Base-by-base conservation (phyloP, 176 grass and related monocot species). In the Musa itinerans region DNA sequence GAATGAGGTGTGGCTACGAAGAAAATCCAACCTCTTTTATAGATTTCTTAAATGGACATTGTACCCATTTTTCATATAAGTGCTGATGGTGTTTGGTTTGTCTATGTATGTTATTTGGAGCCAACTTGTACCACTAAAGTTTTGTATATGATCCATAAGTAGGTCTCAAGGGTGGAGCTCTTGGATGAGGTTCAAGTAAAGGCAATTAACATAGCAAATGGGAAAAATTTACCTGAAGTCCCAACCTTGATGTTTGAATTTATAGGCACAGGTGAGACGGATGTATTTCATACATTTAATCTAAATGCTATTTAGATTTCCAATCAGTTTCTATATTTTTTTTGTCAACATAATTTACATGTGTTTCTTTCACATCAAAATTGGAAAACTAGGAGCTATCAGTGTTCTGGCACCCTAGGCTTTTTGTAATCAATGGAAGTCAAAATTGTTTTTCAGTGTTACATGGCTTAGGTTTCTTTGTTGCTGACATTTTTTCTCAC, bases 181-280 rank as follows among this genome's bases (percentile, higher is more conserved):
- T 81, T 98, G 73, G 95, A 98, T 79, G 95, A 94, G 83, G 95
- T 98, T 89, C 95, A 98, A 88, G 84, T 98, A 54, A 87, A 83
- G 81, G 95, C 95, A 87, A 98, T 98, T 80, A 98, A 98, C 71
- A 67, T 86, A 27, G 95, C 90, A 57, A 94, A 98, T 85, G 86
- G 74, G 76, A 98, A 94, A 87, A 86, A 50, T 23, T 86, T 98
- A 76, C 86, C 88, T 80, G 90, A 98, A 89, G 84, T 87, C 54
- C 90, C 95, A 0, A 98, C 95, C 23, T 82, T 98, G 85, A 98
- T 98, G 95, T 98, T 98, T 86, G 95, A 98, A 78, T 98, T 98
- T 70, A 87, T 98, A 85, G 95, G 95, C 54, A 98, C 95, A 89
- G 90, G 94, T 93, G 90, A 68, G 16, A 6, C 65, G 79, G 51